Conservation (phyloP, 805 yeast species). For the Starmerella potacharoeniae region DNA sequence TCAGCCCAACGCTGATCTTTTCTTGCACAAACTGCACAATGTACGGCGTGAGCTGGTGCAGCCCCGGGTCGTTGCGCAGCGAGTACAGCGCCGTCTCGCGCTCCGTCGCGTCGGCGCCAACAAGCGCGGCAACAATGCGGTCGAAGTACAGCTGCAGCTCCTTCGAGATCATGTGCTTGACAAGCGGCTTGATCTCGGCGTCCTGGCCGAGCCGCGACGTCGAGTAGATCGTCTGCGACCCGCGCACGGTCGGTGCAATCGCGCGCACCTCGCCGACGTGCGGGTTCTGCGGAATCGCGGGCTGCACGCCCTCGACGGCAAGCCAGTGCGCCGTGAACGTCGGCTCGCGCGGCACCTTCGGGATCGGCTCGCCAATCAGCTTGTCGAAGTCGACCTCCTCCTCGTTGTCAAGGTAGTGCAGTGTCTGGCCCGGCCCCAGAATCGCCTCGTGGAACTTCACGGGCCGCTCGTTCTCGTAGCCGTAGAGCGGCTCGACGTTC, state of each 20-base stretch:
- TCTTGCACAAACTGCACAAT: conserved; percentile 94
- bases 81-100: conserved; percentile 75
- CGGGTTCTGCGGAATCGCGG: conserved; percentile 95
- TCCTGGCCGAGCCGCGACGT: conserved; percentile 39
- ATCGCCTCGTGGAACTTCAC: conserved; percentile 75
- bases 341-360: conserved; percentile 85
- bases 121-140: conserved; percentile 68
- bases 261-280: conserved; percentile 58
- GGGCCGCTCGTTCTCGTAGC: conserved; percentile 41
- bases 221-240: conserved; percentile 62
- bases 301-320: conserved; percentile 97
- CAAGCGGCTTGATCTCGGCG: conserved; percentile 71
- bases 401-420: conserved; percentile 82
- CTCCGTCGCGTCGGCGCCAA: conserved; percentile 34
- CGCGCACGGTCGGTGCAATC: conserved; percentile 67
- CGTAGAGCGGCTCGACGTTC: conserved; percentile 70
- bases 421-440: conserved; percentile 83
- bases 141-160: conserved; percentile 91
- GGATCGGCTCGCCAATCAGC: conserved; percentile 83
- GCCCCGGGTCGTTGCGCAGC: conserved; percentile 81
- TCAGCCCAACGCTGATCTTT: conserved; percentile 77
- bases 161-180: conserved; percentile 87
- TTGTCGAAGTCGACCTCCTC: conserved; percentile 89
- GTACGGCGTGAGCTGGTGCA: conserved; percentile 93
- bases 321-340: conserved; percentile 90